phyloP scores from a whole-genome alignment of 192 early-diverging fungal genomes.

The Dimargaris cristalligena region DNA sequence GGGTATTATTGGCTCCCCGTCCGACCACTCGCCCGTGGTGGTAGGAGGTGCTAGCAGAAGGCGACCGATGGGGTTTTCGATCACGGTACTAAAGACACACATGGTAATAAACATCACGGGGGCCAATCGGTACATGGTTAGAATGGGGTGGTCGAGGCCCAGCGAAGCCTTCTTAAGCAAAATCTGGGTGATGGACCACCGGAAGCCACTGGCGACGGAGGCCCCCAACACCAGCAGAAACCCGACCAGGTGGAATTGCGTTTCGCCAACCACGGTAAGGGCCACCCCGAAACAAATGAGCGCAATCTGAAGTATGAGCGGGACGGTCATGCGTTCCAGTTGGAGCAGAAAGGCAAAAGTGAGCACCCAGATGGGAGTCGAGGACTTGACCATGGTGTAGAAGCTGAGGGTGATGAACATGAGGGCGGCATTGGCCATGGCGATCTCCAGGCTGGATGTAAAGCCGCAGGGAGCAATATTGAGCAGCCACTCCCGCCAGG shows the following conservation, averaged over 20 bases:
- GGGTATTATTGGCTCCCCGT: background rate
- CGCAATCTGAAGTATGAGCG: slow-evolving; percentile 43
- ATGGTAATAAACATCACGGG: slow-evolving; percentile 63
- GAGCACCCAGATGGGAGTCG: slow-evolving; percentile 49
- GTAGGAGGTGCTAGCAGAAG: slow-evolving; percentile 21
- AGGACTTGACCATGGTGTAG: slow-evolving; percentile 64
- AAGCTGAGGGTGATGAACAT: slow-evolving; percentile 70
- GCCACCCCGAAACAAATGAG: slow-evolving; percentile 60
- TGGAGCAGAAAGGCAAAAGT: slow-evolving; percentile 68
- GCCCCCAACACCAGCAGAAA: slow-evolving; percentile 42
- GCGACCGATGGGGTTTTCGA: slow-evolving; percentile 36
- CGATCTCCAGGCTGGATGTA: slow-evolving; percentile 68
- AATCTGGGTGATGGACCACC: slow-evolving; percentile 70
- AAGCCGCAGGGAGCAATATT: slow-evolving; percentile 45
- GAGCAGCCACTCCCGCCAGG: slow-evolving; percentile 13
- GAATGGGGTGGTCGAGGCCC: slow-evolving; percentile 65
- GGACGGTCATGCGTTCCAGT: slow-evolving; percentile 45
- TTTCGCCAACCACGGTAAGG: slow-evolving; percentile 56
- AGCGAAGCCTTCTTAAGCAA: slow-evolving; percentile 43
- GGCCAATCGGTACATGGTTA: slow-evolving; percentile 53
- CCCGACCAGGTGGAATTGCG: slow-evolving; percentile 36
- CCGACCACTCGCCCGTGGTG: background rate
- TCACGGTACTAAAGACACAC: slow-evolving; percentile 29
- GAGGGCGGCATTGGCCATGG: slow-evolving; percentile 60
- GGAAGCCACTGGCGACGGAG: slow-evolving; percentile 56